These are phyloP conservation scores for Aspergillus awamori DNA, from an alignment of 2,329 filamentous ascomycete genomes.

Conservation along the genomic window DNA sequence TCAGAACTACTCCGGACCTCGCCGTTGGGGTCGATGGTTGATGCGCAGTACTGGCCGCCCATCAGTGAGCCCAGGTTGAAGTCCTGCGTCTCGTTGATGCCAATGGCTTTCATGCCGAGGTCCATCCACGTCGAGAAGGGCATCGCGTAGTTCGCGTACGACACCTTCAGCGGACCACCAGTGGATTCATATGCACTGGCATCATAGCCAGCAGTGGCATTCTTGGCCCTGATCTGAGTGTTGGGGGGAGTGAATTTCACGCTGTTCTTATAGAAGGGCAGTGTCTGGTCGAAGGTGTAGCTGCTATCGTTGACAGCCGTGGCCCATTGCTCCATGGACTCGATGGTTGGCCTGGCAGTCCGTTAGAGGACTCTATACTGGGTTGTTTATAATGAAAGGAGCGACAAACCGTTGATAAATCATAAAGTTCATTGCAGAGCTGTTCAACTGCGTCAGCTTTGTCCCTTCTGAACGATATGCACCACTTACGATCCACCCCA, in stretches of 20 bases:
- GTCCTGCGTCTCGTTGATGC: constrained; percentile 40
- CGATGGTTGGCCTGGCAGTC: constrained; percentile 13
- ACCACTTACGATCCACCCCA: constrained; percentile 18
- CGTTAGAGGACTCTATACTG: background rate
- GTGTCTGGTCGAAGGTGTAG: constrained; percentile 30
- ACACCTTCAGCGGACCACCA: constrained; percentile 44
- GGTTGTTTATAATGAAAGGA: background rate
- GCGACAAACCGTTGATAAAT: constrained; percentile 25
- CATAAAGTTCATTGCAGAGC: constrained; percentile 29
- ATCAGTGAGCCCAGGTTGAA: constrained; percentile 49
- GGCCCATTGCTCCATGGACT: constrained; percentile 27
- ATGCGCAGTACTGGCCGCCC: constrained; percentile 45
- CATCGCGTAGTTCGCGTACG: constrained; percentile 46
- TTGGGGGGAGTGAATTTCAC: constrained; percentile 32
- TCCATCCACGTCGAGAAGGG: constrained; percentile 46
- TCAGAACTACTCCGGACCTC: constrained; percentile 35
- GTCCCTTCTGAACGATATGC: background rate
- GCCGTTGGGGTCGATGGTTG: constrained; percentile 29
- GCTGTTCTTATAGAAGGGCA: constrained; percentile 33
- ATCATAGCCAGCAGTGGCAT: constrained; percentile 26
- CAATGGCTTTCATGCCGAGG: constrained; percentile 45
- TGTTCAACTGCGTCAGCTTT: background rate
- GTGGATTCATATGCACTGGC: constrained; percentile 21
- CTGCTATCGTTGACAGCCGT: constrained; percentile 26
- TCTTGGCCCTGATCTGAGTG: constrained; percentile 15